phyloP scores from a whole-genome alignment of 768 basidiomycete species.

The Boletales sp. region DNA sequence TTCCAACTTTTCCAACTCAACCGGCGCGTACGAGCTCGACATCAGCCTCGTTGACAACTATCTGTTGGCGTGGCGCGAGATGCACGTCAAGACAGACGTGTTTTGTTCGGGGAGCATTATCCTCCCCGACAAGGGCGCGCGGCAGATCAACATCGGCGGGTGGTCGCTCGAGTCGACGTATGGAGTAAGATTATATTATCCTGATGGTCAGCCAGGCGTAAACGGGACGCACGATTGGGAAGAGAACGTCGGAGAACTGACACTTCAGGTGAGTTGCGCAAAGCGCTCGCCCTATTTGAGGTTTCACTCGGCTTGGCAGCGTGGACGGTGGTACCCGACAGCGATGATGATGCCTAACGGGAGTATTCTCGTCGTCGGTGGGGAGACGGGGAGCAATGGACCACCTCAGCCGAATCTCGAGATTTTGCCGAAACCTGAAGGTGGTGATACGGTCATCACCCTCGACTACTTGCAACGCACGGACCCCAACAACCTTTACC shows the following conservation, averaged over 20 bases:
- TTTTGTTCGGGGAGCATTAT: slow-evolving; percentile 76
- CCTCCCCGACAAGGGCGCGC: slow-evolving; percentile 67
- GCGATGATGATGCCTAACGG: slow-evolving; percentile 72
- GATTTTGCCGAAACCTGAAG: too few species aligned
- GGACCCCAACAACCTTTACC: slow-evolving; percentile 79
- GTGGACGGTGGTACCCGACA: slow-evolving; percentile 70
- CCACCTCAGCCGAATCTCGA: slow-evolving; percentile 6
- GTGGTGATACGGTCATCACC: slow-evolving; percentile 28
- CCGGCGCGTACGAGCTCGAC: slow-evolving; percentile 79
- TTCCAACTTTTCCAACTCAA: slow-evolving; percentile 56
- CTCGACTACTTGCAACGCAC: slow-evolving; percentile 69
- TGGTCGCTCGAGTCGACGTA: slow-evolving; percentile 71
- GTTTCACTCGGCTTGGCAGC: slow-evolving; percentile 27
- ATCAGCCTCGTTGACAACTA: slow-evolving; percentile 47
- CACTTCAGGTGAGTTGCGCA: slow-evolving; percentile 51
- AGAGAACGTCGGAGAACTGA: slow-evolving; percentile 56
- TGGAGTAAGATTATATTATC: slow-evolving; percentile 71
- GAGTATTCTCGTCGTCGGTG: slow-evolving; percentile 69
- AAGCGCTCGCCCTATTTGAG: too few species aligned
- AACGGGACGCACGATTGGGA: slow-evolving; percentile 81
- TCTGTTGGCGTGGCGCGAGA: slow-evolving; percentile 60
- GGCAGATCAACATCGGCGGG: slow-evolving; percentile 30
- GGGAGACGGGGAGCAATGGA: slow-evolving; percentile 71
- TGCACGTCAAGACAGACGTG: slow-evolving; percentile 75
- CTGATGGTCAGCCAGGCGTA: slow-evolving; percentile 62